Base-by-base conservation (phyloP, 2,329 filamentous ascomycete genomes). In the Fusarium pilosicola region DNA sequence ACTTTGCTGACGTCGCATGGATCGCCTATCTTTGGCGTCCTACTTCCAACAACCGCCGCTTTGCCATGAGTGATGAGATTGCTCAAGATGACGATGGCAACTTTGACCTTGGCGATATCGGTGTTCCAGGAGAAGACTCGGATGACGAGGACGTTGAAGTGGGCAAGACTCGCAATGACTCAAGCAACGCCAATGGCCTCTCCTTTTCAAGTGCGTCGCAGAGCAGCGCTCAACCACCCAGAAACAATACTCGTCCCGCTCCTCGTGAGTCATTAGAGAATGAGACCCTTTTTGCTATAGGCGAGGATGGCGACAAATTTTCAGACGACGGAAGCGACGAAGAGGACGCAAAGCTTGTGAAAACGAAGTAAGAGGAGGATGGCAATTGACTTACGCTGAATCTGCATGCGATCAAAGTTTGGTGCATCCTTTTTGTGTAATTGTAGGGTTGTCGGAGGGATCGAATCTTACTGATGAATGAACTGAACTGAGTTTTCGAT, bases 31-130 rank as follows among this genome's bases (percentile, higher is more conserved):
- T 99, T 60, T 99, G 96, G 96, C 89, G 96, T 54, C 96, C 96
- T 12, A 98, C 96, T 28, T 95, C 93, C 59, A 98, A 99, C 84
- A 99, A 99, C 85, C 90, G 95, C 77, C 91, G 96, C 65, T 99
- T 99, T 79, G 96, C 96, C 71, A 99, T 99, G 96, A 97, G 94
- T 84, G 96, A 99, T 79, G 96, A 99, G 89, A 92, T 99, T 80
- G 96, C 96, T 6, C 96, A 98, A 88, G 96, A 99, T 78, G 96
- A 99, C 77, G 96, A 98, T 80, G 96, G 96, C 41, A 89, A 87
- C 51, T 99, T 99, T 81, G 96, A 98, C 80, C 97, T 99, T 80
- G 93, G 93, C 55, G 96, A 96, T 64, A 93, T 99, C 71, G 94
- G 94, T 58, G 93, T 94, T 57, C 89, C 89, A 7, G 91, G 91